Base-by-base conservation (phyloP, 257 asterid species). In the Ajuga chamaepitys region DNA sequence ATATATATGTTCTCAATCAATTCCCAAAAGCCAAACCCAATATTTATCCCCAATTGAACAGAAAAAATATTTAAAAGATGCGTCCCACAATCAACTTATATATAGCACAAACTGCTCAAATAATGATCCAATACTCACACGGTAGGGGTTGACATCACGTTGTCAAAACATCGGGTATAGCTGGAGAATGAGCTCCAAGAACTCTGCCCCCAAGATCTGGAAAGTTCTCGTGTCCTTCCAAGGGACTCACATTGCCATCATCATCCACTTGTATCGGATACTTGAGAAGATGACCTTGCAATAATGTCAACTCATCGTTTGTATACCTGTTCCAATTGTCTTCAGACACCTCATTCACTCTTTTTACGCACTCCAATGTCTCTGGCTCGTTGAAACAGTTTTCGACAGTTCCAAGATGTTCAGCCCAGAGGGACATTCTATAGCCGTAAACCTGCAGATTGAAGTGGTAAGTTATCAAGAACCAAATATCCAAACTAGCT, bases 351-450 rank as follows among this genome's bases (percentile, higher is more conserved):
- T 76, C 74, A 24, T 91, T 88, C 74, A 91, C 95, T 70, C 47
- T 77, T 73, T 73, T 76, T 46, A 91, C 86, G 11, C 98, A 91
- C 64, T 84, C 88, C 68, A 83, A 18, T 0, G 80, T 66, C 72
- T 75, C 81, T 4, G 96, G 88, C 70, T 83, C 85, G 10, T 76
- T 34, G 37, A 78, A 91, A 80, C 81, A 56, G 17, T 72, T 57
- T 66, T 86, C 92, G 1, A 78, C 42, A 60, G 35, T 52, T 30
- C 90, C 98, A 54, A 87, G 94, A 79, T 91, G 98, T 72, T 91
- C 98, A 4, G 87, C 82, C 98, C 98, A 91, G 64, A 91, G 76
- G 7, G 98, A 86, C 87, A 82, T 83, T 78, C 98, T 78, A 57
- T 88, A 91, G 14, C 98, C 96, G 12, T 88, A 86, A 13, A 91